Conservation (phyloP, 1,139 yeast genomes). For the Yamadazyma songkhlaensis region DNA sequence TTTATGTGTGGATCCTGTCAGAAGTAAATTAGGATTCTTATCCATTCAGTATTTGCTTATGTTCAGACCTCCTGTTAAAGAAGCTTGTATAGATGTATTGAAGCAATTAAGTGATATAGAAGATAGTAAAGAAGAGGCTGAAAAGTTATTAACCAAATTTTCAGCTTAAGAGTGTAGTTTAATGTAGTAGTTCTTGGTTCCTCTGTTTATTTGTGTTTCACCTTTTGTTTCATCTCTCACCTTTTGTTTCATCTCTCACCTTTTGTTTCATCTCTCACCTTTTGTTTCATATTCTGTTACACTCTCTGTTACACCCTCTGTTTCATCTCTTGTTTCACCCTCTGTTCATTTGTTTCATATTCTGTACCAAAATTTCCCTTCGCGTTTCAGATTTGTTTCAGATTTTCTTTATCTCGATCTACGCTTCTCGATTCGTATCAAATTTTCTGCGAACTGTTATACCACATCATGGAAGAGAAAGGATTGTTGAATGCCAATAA, state of each 20-base stretch:
- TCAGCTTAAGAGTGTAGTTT: conserved; percentile 1
- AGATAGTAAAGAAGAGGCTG: conserved; percentile 55
- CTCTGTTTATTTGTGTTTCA: neutral
- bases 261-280: no score
- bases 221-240: neutral
- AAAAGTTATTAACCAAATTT: conserved; percentile 51
- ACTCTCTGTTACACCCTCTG: no score
- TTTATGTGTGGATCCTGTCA: conserved; percentile 80
- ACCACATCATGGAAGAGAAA: conserved; percentile 1
- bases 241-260: no score
- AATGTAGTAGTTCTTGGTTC: neutral
- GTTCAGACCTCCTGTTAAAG: conserved; percentile 85
- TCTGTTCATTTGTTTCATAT: no score
- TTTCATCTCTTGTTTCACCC: no score
- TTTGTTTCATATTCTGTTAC: no score
- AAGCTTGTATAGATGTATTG: conserved; percentile 62
- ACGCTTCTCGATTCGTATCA: no score
- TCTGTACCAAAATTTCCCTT: no score
- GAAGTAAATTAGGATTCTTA: conserved; percentile 77
- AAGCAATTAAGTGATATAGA: conserved; percentile 54
- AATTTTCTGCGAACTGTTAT: no score
- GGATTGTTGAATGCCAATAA: conserved; percentile 19
- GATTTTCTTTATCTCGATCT: neutral
- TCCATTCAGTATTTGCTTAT: conserved; percentile 77
- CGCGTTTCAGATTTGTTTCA: neutral